Conservation (phyloP, 163 green algal species). For the Scenedesmus sp. region DNA sequence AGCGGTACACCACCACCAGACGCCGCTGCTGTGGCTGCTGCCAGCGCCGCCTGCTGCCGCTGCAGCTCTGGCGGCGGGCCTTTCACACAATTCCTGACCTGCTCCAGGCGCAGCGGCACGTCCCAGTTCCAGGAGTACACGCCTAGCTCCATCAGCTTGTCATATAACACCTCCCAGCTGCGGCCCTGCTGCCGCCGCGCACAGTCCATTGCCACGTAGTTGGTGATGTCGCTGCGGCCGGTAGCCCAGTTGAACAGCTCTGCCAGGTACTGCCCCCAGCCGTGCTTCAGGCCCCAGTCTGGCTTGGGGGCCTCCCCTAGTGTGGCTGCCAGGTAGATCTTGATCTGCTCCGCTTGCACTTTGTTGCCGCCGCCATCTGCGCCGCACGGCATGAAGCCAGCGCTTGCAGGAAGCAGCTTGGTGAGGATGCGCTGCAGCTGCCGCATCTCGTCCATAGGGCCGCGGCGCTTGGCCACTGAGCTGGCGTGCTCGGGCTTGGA, state of each 20-base stretch:
- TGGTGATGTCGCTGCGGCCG: constrained; percentile 62
- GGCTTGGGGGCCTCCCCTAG: constrained; percentile 84
- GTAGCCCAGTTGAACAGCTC: constrained; percentile 45
- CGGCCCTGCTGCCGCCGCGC: constrained; percentile 84
- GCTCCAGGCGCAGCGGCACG: constrained; percentile 16
- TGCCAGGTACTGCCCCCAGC: constrained; percentile 85
- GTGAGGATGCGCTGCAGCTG: constrained; percentile 89
- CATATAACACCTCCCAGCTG: constrained; percentile 87
- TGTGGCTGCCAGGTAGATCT: constrained; percentile 79
- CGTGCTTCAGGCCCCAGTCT: constrained; percentile 81
- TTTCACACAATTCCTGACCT: constrained; percentile 25
- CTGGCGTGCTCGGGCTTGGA: constrained; percentile 64
- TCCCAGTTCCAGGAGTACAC: constrained; percentile 49
- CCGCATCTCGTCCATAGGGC: constrained; percentile 94
- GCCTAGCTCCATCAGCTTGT: constrained; percentile 73
- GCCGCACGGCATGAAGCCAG: constrained; percentile 17
- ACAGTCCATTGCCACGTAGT: constrained; percentile 74
- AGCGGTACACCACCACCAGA: neutral
- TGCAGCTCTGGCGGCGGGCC: constrained; percentile 8
- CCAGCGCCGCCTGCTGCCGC: constrained; percentile 41
- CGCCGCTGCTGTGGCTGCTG: constrained; percentile 33
- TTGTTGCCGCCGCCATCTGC: constrained; percentile 39
- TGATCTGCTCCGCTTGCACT: constrained; percentile 85
- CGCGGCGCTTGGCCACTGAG: constrained; percentile 71
- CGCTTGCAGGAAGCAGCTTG: constrained; percentile 71